Conservation (phyloP, 2,329 filamentous ascomycete genomes). For the Nannizzia gypsea region DNA sequence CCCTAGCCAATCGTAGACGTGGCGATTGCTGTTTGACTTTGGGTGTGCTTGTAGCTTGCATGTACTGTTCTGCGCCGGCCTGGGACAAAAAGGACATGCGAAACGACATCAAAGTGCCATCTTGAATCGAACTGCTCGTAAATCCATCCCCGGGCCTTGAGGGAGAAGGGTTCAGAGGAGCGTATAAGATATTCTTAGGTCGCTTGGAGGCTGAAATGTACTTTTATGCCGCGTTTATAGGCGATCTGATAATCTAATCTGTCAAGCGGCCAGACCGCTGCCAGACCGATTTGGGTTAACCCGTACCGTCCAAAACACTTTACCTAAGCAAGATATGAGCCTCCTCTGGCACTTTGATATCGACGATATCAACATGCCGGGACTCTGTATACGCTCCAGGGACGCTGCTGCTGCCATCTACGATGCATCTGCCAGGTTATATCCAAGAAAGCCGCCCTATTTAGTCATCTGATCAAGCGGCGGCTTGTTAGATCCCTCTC, state of each 20-base stretch:
- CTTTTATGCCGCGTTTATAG: not conserved
- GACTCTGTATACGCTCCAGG: not conserved
- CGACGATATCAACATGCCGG: not conserved
- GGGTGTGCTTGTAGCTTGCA: not conserved
- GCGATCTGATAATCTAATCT: not conserved
- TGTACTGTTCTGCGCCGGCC: not conserved
- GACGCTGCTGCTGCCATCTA: slow-evolving; percentile 1
- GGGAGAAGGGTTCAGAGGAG: not conserved
- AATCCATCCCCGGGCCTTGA: not conserved
- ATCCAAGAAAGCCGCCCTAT: slow-evolving; percentile 1
- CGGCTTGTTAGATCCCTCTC: slow-evolving; percentile 19
- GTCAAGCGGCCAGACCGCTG: not conserved
- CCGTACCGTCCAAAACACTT: not conserved
- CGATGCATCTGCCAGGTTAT: slow-evolving; percentile 7
- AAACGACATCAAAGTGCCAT: not conserved
- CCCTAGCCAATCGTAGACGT: slow-evolving; percentile 12
- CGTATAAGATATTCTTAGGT: not conserved
- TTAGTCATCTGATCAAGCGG: slow-evolving; percentile 9
- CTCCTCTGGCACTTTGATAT: not conserved
- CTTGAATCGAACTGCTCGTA: not conserved
- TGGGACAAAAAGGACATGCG: not conserved
- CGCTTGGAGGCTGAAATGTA: not conserved
- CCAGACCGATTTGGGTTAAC: not conserved
- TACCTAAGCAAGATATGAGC: not conserved
- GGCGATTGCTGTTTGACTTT: slow-evolving; percentile 1